Conservation (phyloP, 2,329 filamentous ascomycete species). For the Alternaria conjuncta region DNA sequence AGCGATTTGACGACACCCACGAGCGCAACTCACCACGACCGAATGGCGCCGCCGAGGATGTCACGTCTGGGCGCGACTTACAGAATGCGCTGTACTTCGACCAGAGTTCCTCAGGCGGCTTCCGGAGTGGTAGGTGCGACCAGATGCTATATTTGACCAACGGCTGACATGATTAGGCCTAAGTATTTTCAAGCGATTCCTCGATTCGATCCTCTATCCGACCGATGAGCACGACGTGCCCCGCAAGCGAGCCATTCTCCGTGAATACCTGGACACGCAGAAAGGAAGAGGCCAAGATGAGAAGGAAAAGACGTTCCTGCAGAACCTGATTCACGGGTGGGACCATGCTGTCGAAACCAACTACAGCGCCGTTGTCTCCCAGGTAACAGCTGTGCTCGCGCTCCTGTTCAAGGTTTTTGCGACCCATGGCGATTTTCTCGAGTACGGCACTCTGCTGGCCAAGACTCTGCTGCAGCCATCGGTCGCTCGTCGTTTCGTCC, state of each 20-base stretch:
- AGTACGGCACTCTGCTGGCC: constrained; percentile 78
- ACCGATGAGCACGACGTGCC: constrained; percentile 57
- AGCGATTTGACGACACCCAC: constrained; percentile 31
- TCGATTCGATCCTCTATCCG: constrained; percentile 67
- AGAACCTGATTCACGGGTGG: constrained; percentile 88
- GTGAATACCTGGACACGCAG: constrained; percentile 71
- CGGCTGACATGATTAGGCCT: constrained; percentile 58
- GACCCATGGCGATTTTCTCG: constrained; percentile 72
- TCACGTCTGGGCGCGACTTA: constrained; percentile 44
- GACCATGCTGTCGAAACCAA: constrained; percentile 79
- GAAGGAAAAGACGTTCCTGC: constrained; percentile 69
- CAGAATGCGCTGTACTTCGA: constrained; percentile 47
- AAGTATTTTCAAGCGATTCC: constrained; percentile 72
- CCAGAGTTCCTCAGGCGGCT: constrained; percentile 38
- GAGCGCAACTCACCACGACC: constrained; percentile 35
- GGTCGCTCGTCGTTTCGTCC: constrained; percentile 80
- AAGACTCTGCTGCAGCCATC: constrained; percentile 81
- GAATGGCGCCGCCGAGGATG: constrained; percentile 33
- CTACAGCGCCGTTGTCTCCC: constrained; percentile 80
- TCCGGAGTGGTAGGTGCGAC: constrained; percentile 36
- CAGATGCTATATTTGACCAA: background rate
- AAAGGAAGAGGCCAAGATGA: constrained; percentile 58
- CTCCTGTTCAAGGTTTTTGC: constrained; percentile 82
- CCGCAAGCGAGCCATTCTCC: constrained; percentile 65
- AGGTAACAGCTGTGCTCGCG: constrained; percentile 80